These are phyloP conservation scores for Calonectria leucothoes DNA, from an alignment of 2,329 filamentous ascomycete species.

Conservation along the genomic window DNA sequence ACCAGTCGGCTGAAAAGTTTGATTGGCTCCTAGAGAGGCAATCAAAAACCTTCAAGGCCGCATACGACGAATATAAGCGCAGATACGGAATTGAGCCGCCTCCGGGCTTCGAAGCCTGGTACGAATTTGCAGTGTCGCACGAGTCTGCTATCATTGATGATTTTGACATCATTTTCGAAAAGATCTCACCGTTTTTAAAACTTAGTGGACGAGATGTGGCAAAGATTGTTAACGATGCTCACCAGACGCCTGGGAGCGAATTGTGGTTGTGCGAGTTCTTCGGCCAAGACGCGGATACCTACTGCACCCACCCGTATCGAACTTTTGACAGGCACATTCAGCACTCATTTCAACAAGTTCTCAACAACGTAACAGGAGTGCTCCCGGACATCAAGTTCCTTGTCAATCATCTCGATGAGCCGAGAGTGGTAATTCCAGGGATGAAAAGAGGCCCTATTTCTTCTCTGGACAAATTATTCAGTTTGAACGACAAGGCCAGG, in stretches of 20 bases:
- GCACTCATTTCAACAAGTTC: conserved; percentile 45
- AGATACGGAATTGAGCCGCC: conserved; percentile 58
- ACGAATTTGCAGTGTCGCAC: conserved; percentile 51
- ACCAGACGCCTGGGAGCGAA: conserved; percentile 43
- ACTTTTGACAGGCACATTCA: conserved; percentile 48
- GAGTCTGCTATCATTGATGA: conserved; percentile 62
- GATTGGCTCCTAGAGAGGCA: conserved; percentile 47
- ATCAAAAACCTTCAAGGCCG: conserved; percentile 50
- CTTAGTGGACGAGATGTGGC: conserved; percentile 50
- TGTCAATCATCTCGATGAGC: conserved; percentile 62
- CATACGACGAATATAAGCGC: conserved; percentile 54
- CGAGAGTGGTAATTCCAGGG: conserved; percentile 51
- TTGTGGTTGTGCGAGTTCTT: conserved; percentile 52
- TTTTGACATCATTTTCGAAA: conserved; percentile 56
- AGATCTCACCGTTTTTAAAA: conserved; percentile 54
- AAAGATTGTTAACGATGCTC: conserved; percentile 41
- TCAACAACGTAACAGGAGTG: conserved; percentile 35
- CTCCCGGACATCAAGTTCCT: conserved; percentile 56
- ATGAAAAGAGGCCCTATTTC: neutral
- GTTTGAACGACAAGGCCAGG: conserved; percentile 42
- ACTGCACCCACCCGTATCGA: conserved; percentile 48
- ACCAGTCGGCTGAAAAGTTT: conserved; percentile 45
- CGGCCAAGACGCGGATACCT: conserved; percentile 37
- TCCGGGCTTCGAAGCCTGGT: conserved; percentile 60
- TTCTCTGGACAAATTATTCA: conserved; percentile 11